Percentiles rank a stretch among this genome's conserved stretches.
phyloP scores from a whole-genome alignment of 2,329 filamentous ascomycete species.

The Fusarium nurragi region DNA sequence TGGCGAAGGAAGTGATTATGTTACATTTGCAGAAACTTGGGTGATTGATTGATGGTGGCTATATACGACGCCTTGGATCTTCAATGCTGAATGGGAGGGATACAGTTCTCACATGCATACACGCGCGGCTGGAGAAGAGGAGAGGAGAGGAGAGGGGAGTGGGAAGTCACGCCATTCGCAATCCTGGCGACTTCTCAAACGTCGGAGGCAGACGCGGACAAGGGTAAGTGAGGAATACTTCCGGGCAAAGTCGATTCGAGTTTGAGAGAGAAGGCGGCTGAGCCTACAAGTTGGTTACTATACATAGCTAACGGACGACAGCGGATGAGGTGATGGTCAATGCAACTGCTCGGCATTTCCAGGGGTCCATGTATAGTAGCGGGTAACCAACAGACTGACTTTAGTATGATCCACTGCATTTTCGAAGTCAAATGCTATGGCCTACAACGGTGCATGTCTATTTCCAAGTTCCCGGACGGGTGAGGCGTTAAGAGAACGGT shows the following conservation, averaged over 20 bases:
- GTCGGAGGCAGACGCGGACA: neutral
- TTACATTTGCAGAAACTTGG: too few species aligned
- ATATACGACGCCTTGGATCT: too few species aligned
- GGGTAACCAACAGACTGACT: too few species aligned
- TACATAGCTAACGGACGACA: neutral
- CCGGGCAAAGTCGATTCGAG: neutral
- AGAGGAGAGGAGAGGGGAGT: neutral
- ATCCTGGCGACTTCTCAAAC: slow-evolving; percentile 26
- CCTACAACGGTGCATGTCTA: slow-evolving; percentile 4
- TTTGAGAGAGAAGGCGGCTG: neutral
- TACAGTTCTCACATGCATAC: slow-evolving; percentile 36
- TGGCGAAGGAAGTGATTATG: neutral
- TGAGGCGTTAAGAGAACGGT: slow-evolving; percentile 21
- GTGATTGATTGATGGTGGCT: too few species aligned
- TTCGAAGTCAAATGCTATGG: neutral
- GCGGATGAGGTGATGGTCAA: neutral
- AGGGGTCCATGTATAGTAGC: neutral
- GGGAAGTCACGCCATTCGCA: slow-evolving; percentile 18
- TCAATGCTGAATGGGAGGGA: neutral
- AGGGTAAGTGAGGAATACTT: neutral
- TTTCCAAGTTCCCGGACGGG: slow-evolving; percentile 9
- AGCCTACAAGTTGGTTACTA: neutral
- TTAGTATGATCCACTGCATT: too few species aligned
- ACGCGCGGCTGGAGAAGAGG: slow-evolving; percentile 30
- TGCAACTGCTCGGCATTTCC: neutral